These are phyloP conservation scores for Termitomyces eurrhizus DNA, from an alignment of 768 basidiomycete species.

Conservation along the genomic window DNA sequence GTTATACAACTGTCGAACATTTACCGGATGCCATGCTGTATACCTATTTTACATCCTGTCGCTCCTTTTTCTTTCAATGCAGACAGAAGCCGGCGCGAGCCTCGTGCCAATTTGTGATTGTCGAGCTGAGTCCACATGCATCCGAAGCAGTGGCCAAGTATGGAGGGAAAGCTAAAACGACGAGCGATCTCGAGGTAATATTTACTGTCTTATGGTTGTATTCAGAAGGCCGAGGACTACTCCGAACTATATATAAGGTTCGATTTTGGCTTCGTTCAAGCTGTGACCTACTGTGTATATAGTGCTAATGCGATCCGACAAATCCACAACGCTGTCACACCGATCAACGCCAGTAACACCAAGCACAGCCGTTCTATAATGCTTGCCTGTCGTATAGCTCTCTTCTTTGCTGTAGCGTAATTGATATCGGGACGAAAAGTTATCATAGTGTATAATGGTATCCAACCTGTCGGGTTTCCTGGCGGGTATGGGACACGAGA, in stretches of 20 bases:
- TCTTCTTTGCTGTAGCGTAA: conserved; percentile 76
- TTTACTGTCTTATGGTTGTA: conserved; percentile 15
- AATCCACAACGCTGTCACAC: conserved; percentile 40
- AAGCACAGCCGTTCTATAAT: conserved; percentile 52
- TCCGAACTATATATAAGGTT: conserved; percentile 17
- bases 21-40: conserved; percentile 26
- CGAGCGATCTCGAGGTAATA: conserved; percentile 12
- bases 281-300: conserved; percentile 14
- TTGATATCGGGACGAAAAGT: conserved; percentile 95
- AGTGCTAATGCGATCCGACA: conserved; percentile 29
- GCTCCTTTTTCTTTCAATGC: conserved; percentile 21
- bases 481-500: conserved; percentile 56
- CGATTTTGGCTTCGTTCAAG: conserved; percentile 14
- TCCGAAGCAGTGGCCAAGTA: conserved; percentile 1
- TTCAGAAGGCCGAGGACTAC: conserved; percentile 14
- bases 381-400: conserved; percentile 64
- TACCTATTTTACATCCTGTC: conserved; percentile 23
- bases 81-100: conserved; percentile 17
- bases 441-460: conserved; percentile 95
- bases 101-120: conserved; percentile 18
- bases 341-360: conserved; percentile 41
- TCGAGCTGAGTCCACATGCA: conserved; percentile 11
- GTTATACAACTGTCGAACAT: conserved; percentile 18
- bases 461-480: conserved; percentile 69
- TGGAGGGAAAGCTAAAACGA: conserved; percentile 12